Base-by-base conservation (phyloP, 2,329 filamentous ascomycete genomes). In the Madurella fahalii region DNA sequence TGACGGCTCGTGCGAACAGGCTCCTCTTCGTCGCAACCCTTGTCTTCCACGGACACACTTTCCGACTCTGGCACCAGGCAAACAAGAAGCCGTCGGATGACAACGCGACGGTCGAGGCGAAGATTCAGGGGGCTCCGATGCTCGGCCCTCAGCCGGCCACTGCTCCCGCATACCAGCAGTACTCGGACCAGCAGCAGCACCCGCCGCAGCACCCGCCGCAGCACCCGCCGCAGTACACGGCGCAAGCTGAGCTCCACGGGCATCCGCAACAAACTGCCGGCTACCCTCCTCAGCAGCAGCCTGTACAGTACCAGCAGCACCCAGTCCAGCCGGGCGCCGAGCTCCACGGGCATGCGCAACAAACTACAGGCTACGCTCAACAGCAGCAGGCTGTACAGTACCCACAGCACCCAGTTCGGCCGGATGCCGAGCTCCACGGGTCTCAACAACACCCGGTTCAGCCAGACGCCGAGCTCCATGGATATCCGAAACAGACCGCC, bases 41-140 rank as follows among this genome's bases (percentile, higher is more conserved):
- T 34, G 57, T 67, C 34, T 67, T 57, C 46, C 57, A 64, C 51
- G 63, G 58, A n/a, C 64, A 67, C 52, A 61, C 64, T 31, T 61
- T 65, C 53, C 67, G 65, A 34, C 54, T 67, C 34, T 62, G 65
- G 58, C 60, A 59, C 45, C 57, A 61, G 41, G 54, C 53, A 15
- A 59, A 60, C 50, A 64, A 61, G 49, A 42, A 8, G 47, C 49
- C 45, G 15, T 43, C 50, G 9, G 47, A 52, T 47, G 55, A 63
- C 58, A 63, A 63, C 43, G 64, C 58, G 4, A 58, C 47, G 18
- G 57, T 65, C 53, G 67, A 69, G 62, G 64, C 66, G 63, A 67
- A 66, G 47, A 58, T 53, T 9, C 65, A 67, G 46, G 53, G 60
- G 18, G 40, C 58, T 1, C 63, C 59, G 2, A 60, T 61, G 56